A percentile compares a stretch with the other conserved stretches of the same genome.
phyloP scores from a whole-genome alignment of 1,139 yeast genomes.

The Candida labiduridarum region DNA sequence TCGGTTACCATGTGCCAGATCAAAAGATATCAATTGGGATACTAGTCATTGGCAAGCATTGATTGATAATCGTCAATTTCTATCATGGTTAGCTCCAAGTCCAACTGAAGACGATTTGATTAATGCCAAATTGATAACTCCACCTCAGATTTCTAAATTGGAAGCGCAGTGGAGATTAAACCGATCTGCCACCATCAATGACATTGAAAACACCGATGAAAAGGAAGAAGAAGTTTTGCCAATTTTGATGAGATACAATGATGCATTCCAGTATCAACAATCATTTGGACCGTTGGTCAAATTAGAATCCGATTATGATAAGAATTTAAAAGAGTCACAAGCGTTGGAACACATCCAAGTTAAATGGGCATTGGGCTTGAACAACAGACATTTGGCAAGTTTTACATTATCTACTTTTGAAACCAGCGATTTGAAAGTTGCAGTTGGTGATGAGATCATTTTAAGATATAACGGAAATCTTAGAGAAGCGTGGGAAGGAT shows the following conservation, averaged over 20 bases:
- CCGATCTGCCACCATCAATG: slow-evolving; percentile 67
- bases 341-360: slow-evolving; percentile 75
- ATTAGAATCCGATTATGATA: slow-evolving; percentile 80
- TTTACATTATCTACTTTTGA: slow-evolving; percentile 73
- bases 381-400: slow-evolving; percentile 67
- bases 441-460: slow-evolving; percentile 83
- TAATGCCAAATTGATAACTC: slow-evolving; percentile 55
- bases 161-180: slow-evolving; percentile 84
- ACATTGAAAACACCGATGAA: slow-evolving; percentile 49
- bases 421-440: slow-evolving; percentile 66
- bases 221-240: slow-evolving; percentile 63
- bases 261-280: slow-evolving; percentile 84
- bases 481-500: slow-evolving; percentile 64
- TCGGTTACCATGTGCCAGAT: slow-evolving; percentile 86
- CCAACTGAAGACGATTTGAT: slow-evolving; percentile 69
- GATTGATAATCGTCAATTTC: slow-evolving; percentile 75
- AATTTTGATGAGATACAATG: slow-evolving; percentile 73
- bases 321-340: slow-evolving; percentile 73
- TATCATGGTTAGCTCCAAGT: slow-evolving; percentile 75
- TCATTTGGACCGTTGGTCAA: slow-evolving; percentile 84
- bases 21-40: slow-evolving; percentile 80
- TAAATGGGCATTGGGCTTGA: slow-evolving; percentile 72
- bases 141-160: slow-evolving; percentile 68
- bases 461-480: slow-evolving; percentile 59
- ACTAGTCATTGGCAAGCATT: slow-evolving; percentile 86